Base-by-base conservation (phyloP, 2,329 filamentous ascomycete genomes). In the Ophiostoma sp. region DNA sequence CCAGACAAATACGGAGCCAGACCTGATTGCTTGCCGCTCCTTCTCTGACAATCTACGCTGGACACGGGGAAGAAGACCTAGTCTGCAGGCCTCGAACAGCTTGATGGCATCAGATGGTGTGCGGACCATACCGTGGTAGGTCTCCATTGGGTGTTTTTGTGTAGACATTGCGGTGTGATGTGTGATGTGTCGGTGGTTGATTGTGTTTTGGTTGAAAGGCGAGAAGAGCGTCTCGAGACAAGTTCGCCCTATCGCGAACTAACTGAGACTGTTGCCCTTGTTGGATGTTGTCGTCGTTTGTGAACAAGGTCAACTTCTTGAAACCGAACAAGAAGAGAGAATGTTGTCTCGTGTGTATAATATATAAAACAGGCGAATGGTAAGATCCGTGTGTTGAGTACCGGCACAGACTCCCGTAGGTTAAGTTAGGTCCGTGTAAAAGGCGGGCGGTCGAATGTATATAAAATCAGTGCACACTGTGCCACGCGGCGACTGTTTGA, bases 1-100 rank as follows among this genome's bases (percentile, higher is more conserved):
- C 95, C 95, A 99, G n/a, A 99, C 95, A 77, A 98, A 99, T 3
- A 99, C 94, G 0, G 95, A 99, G 62, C 95, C 95, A 0, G 94
- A 97, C 77, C 93, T 90, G 79, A 99, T 99, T 4, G 93, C 93
- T 78, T 97, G 94, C 72, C 95, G 88, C 81, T 99, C 95, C 81
- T 98, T 98, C 80, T 99, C 95, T 2, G 95, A 98, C 72, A 97
- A 82, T 76, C 95, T 87, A 75, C 95, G 87, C 82, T 98, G 95
- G 6, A 99, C 95, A 74, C 95, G 89, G 39, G 95, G 95, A 67
- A 98, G 83, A 67, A 96, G 83, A 69, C 95, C 95, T 65, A 97
- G 84, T 74, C 94, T 87, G 80, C 94, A 99, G 72, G 95, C 95
- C 81, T 98, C 95, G 78, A 99, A 98, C n/a, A 99, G 85, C 78